Evolutionary conservation across 2,329 filamentous ascomycete genomes (phyloP).

Genomic region (Rhexocercosporidium sp.): DNA sequence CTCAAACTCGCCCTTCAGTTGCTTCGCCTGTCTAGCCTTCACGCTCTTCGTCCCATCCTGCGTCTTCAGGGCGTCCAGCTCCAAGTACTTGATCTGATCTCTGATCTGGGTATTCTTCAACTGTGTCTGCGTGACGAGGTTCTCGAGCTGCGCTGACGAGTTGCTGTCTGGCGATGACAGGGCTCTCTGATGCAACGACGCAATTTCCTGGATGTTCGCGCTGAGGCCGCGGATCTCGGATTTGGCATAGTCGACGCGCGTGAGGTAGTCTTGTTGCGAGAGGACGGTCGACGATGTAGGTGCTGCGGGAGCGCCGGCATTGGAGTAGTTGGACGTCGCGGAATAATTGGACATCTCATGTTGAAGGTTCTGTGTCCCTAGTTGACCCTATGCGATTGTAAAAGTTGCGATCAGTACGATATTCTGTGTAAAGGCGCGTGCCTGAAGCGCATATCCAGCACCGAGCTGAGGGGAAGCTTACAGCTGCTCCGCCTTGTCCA

Average conservation of each 20-base stretch:
- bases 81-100: constrained; percentile 78
- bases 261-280: constrained; percentile 70
- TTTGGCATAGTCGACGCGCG: constrained; percentile 69
- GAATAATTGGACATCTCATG: constrained; percentile 40
- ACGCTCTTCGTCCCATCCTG: constrained; percentile 62
- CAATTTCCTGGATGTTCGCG: constrained; percentile 70
- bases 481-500: constrained; percentile 39
- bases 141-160: constrained; percentile 59
- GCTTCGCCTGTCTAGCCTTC: constrained; percentile 75
- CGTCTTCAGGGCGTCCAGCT: constrained; percentile 71
- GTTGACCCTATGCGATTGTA: constrained; percentile 19
- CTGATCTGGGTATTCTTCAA: constrained; percentile 77
- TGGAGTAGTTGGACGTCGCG: constrained; percentile 36
- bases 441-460: background rate
- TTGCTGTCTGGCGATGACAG: constrained; percentile 67
- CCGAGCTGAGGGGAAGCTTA: constrained; percentile 13
- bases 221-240: constrained; percentile 70
- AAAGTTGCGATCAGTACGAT: constrained; percentile 6
- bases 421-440: background rate
- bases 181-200: constrained; percentile 72
- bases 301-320: constrained; percentile 33
- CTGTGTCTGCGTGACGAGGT: constrained; percentile 72
- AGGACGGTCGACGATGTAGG: constrained; percentile 48
- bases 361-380: constrained; percentile 30
- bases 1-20: constrained; percentile 76